Base-by-base conservation (phyloP, 108 stramenopile genomes). In the Hondaea fermentalgiana region DNA sequence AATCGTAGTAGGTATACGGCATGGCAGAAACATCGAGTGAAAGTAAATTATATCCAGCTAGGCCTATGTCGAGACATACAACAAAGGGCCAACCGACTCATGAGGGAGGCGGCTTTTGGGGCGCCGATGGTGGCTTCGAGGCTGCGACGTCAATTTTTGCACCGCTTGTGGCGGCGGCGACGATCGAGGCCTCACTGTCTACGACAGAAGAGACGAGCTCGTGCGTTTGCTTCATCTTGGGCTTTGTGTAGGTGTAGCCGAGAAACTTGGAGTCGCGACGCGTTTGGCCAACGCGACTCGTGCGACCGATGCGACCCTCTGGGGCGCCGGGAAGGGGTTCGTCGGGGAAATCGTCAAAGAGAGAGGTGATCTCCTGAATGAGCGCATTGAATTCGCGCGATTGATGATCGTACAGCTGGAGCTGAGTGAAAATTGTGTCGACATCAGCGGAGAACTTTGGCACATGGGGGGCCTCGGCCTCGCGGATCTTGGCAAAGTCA, bases 321-420 rank as follows among this genome's bases (percentile, higher is more conserved):
- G 17, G 89, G 59, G 29, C 71, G 72, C 89, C 91, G 72, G 71
- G 88, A 87, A 88, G 69, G 42, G 57, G 76, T 23, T 83, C 91
- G 71, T 91, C 92, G 44, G 88, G 87, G 42, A 93, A 92, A 49
- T 91, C 87, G 89, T 93, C 93, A 58, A 93, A 93, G 91, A 92
- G 92, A 17, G 87, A 47, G 49, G 93, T 93, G 4, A 93, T 90
- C 19, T 92, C 88, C 44, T 89, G 88, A n/a, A 92, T 89, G 5
- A 92, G 72, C 21, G 59, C 53, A 28, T 53, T 29, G 42, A 45
- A 92, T 25, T 90, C 47, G 17, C 69, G 87, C 35, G 90, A 88
- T 23, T 28, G 28, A 5, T 43, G 55, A 25, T 91, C 89, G 29
- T 92, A 51, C 42, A 42, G 47, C 21, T 87, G 25, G 42, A 94